Evolutionary conservation across 2,329 filamentous ascomycete species (phyloP), one percentile per base, ranked within the genome.

Genomic region (Aspergillus sp.): DNA sequence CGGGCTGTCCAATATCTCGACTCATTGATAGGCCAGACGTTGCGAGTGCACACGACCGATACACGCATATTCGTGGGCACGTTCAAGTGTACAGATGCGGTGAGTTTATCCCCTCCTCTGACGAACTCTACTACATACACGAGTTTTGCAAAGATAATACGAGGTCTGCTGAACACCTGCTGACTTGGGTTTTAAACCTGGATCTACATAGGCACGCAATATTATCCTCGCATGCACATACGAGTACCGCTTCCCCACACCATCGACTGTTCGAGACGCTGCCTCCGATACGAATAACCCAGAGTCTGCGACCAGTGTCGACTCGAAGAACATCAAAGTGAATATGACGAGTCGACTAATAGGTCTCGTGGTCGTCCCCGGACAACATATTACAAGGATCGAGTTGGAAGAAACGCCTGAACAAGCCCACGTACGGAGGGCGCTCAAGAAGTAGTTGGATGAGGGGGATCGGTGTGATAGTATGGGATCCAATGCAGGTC

Each of bases 41-140:
- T 97, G 30, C 84, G 90, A 45, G 72, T 97, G 43, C 80, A 86
- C 56, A 88, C 86, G 10, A 87, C 82, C 5, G 91, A 97, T 63
- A 82, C 81, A 11, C 87, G 93, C 47, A 83, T 95, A 65, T 98
- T 97, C 66, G 81, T 90, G 43, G 93, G 93, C 13, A 78, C 83
- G 51, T 87, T 98, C 70, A 96, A 94, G 69, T 98, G 93, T 72
- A 96, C 90, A 28, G 93, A 98, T 72, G 82, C 86, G 47, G 90
- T 94, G 39, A 40, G 33, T 29, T 9, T 31, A 7, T 27, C 19
- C 39, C 26, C 6, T 5, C 34, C 34, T 27, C 11, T 19, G 19
- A 9, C 19, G 3, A 19, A 27, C 7, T 11, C 10, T 19, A 27
- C 11, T 6, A 36, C 19, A n/a, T 9, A 32, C 31, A 9, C n/a